These are phyloP conservation scores for Lizonia empirigonia DNA, from an alignment of 2,329 filamentous ascomycete species.

Conservation along the genomic window DNA sequence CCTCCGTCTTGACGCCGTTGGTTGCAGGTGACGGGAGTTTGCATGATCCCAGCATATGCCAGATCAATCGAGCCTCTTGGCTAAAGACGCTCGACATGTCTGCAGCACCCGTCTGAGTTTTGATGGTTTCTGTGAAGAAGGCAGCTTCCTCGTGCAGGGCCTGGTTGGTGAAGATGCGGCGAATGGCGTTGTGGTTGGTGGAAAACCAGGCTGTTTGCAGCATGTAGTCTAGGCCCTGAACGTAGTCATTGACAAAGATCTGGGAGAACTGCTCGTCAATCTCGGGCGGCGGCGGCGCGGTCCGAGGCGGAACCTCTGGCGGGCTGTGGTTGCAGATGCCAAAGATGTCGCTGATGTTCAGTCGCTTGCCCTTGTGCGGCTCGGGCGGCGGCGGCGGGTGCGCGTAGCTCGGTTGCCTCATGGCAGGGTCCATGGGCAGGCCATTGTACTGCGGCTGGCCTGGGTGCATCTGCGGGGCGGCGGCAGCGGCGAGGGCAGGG, in stretches of 20 bases:
- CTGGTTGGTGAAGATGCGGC: conserved; percentile 58
- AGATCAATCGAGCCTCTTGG: conserved; percentile 65
- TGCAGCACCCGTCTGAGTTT: conserved; percentile 27
- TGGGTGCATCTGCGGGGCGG: conserved; percentile 39
- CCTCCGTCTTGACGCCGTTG: conserved; percentile 52
- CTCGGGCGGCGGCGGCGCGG: conserved; percentile 33
- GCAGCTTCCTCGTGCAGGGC: conserved; percentile 43
- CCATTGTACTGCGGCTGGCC: conserved; percentile 41
- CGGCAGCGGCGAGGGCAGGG: conserved; percentile 63
- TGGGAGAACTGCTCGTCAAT: conserved; percentile 41
- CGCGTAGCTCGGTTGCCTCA: conserved; percentile 33
- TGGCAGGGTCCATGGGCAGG: conserved; percentile 37
- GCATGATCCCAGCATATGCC: conserved; percentile 63
- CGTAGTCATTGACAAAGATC: conserved; percentile 46
- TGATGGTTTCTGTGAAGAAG: conserved; percentile 44
- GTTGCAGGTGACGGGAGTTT: conserved; percentile 46
- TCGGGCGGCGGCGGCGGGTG: conserved; percentile 24
- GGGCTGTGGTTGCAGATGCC: conserved; percentile 44
- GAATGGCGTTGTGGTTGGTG: conserved; percentile 56
- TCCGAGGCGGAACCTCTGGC: conserved; percentile 42
- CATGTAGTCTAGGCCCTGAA: conserved; percentile 41
- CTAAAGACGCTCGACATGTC: conserved; percentile 53
- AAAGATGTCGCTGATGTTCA: conserved; percentile 43
- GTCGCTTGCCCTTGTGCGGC: conserved; percentile 44
- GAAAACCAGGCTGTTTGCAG: conserved; percentile 83